A percentile compares a stretch with the other conserved stretches of the same genome.
phyloP scores from a whole-genome alignment of 768 basidiomycete genomes.

The Tricholoma sp. region DNA sequence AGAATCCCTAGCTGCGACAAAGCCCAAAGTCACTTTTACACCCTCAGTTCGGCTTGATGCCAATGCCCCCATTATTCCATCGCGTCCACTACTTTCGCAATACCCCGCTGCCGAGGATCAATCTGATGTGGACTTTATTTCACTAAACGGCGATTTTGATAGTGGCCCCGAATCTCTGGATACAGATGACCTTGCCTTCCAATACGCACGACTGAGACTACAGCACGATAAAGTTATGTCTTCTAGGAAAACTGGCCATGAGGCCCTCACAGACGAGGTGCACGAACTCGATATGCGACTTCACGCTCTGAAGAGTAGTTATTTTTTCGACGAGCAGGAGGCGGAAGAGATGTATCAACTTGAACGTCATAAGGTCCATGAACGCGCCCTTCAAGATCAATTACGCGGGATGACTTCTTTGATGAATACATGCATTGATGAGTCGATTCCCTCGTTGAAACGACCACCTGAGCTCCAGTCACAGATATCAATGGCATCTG shows the following conservation, averaged over 20 bases:
- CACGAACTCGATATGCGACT: constrained; percentile 42
- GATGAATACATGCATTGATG: neutral
- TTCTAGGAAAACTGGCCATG: constrained; percentile 16
- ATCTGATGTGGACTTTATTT: constrained; percentile 17
- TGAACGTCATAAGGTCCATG: constrained; percentile 48
- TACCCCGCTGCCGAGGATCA: constrained; percentile 8
- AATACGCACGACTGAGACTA: constrained; percentile 62
- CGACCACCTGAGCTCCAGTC: constrained; percentile 16
- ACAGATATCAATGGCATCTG: constrained; percentile 1
- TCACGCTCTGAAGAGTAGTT: constrained; percentile 44
- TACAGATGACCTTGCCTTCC: constrained; percentile 49
- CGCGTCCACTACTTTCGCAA: constrained; percentile 7
- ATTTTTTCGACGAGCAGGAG: constrained; percentile 67
- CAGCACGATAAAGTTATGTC: constrained; percentile 44
- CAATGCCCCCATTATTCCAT: constrained; percentile 33
- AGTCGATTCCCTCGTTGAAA: constrained; percentile 5
- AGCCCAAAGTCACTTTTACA: constrained; percentile 9
- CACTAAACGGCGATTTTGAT: constrained; percentile 19
- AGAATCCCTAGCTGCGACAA: constrained; percentile 23
- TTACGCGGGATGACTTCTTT: constrained; percentile 22
- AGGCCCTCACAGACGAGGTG: constrained; percentile 23
- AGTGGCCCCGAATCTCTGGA: constrained; percentile 32
- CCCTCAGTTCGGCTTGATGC: constrained; percentile 30
- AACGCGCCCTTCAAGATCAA: constrained; percentile 37
- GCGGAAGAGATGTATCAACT: constrained; percentile 53